Conservation (phyloP, 345 rosid species). For the Brassica nigra region DNA sequence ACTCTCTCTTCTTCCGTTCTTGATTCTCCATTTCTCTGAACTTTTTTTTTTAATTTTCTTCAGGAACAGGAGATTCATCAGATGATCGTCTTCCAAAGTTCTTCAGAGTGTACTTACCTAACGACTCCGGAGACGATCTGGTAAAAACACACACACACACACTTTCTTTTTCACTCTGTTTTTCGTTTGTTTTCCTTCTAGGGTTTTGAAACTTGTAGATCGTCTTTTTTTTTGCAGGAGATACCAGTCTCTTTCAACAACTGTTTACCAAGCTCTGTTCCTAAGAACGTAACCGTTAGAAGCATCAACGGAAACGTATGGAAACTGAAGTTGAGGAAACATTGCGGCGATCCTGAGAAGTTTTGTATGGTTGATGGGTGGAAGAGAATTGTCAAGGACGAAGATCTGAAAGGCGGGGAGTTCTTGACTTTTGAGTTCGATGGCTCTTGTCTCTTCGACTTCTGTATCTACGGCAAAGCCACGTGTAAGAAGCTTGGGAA, state of each 20-base stretch:
- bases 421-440: conserved; percentile 26
- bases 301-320: conserved; percentile 17
- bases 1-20: conserved; percentile 9
- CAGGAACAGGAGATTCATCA: not conserved
- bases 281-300: conserved; percentile 15
- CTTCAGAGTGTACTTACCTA: conserved; percentile 32
- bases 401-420: conserved; percentile 16
- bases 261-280: conserved; percentile 12
- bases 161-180: conserved; percentile 18
- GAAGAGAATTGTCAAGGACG: conserved; percentile 17
- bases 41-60: not conserved
- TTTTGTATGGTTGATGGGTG: conserved; percentile 17
- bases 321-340: conserved; percentile 17
- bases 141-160: not conserved
- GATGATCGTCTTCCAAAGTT: conserved; percentile 26
- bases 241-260: conserved; percentile 23
- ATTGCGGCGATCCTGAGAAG: not conserved
- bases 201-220: not conserved
- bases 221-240: conserved; percentile 3
- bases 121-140: conserved; percentile 22
- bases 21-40: not conserved
- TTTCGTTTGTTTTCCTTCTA: not conserved
- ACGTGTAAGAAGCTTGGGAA: conserved; percentile 18
- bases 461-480: conserved; percentile 22
- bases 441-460: conserved; percentile 19